Evolutionary conservation across 768 basidiomycete species (phyloP).

Genomic region (Leccinum imitatum): DNA sequence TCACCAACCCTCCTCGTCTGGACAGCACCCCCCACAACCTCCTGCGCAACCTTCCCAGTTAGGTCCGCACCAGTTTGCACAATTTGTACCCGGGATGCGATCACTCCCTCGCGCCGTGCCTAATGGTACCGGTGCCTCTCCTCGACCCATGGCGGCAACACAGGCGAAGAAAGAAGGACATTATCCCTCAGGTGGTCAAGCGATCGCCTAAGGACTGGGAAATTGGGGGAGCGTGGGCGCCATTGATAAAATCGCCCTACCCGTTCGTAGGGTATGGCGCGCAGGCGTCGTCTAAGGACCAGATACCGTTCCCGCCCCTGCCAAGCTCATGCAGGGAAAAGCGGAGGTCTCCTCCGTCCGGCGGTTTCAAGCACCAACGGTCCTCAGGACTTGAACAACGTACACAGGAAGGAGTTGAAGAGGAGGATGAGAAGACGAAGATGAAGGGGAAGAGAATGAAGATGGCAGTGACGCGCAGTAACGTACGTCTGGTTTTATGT

Average conservation of each 20-base stretch:
- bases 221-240: conserved; percentile 36
- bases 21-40: conserved; percentile 21
- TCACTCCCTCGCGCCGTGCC: conserved; percentile 51
- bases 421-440: conserved; percentile 9
- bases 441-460: conserved; percentile 31
- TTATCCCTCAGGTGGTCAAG: conserved; percentile 49
- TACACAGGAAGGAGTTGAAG: conserved; percentile 25
- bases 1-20: no score
- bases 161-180: conserved; percentile 26
- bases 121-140: conserved; percentile 51
- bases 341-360: conserved; percentile 28
- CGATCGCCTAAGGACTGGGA: conserved; percentile 48
- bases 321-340: conserved; percentile 44
- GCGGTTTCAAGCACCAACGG: conserved; percentile 28
- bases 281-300: conserved; percentile 58
- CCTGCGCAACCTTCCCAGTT: no score
- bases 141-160: conserved; percentile 48
- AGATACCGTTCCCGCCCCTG: conserved; percentile 78
- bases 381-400: conserved; percentile 30
- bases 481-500: conserved; percentile 81
- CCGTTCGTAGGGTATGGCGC: conserved; percentile 65
- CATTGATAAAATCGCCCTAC: conserved; percentile 61
- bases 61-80: no score
- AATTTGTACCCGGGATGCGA: no score
- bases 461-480: conserved; percentile 55